Base-by-base conservation (phyloP, 2,329 filamentous ascomycete genomes). In the Arthroderma sp. region DNA sequence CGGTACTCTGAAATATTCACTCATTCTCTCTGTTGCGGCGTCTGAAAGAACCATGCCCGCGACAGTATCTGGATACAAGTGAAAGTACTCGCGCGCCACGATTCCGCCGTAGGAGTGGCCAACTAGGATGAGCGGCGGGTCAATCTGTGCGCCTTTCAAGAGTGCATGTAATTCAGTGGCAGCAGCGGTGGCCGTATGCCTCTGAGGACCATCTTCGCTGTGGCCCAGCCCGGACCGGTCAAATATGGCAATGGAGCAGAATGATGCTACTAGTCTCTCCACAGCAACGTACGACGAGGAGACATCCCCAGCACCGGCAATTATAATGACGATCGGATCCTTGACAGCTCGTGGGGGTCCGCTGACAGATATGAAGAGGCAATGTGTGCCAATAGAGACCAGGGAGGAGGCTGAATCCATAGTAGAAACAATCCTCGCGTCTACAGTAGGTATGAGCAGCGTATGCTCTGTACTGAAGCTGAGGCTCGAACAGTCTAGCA, bases 91-190 rank as follows among this genome's bases (percentile, higher is more conserved):
- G 4, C 73, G 67, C 17, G 70, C 69, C 41, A 73, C 61, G 43
- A 74, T 68, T 0, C 64, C 71, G 6, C 73, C 73, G 54, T 72
- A 75, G 9, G 71, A 73, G 59, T 75, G 73, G 1, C 65, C 71
- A 1, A 69, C 65, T 4, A 75, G 61, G 2, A 73, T 43, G 15
- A 69, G 64, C 1, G 70, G 71, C 5, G 68, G 63, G 0, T 38
- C 6, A 0, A 71, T 57, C 0, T 60, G 31, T 9, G 60, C 62
- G 3, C 41, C 54, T n/a, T 60, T 11, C 4, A 73, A 63, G n/a
- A 71, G 62, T 23, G 33, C 58, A 43, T 65, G 64, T 23, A 74
- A 60, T 53, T 73, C 70, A 11, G 56, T 41, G 4, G 70, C 70
- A 25, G 68, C 65, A 1, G 52, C 59, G 0, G 63, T 60, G 13